phyloP scores from a whole-genome alignment of 345 rosid species.

The Eucalyptus erythrocorys region DNA sequence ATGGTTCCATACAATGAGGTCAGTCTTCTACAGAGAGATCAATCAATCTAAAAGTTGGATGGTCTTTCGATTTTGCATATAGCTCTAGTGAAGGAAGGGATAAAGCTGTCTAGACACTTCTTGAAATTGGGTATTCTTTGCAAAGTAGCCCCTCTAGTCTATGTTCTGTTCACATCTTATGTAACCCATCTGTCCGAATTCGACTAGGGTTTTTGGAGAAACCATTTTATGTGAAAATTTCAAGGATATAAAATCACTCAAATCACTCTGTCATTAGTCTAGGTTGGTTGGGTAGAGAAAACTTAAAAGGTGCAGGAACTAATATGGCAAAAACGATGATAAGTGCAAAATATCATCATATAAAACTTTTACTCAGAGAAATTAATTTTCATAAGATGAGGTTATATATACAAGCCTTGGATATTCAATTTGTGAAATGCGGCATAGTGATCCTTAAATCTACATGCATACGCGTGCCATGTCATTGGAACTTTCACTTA shows the following conservation, averaged over 20 bases:
- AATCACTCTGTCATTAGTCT: background rate
- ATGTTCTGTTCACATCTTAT: background rate
- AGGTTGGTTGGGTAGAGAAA: background rate
- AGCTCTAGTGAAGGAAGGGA: background rate
- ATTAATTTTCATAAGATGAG: background rate
- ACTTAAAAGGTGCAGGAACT: background rate
- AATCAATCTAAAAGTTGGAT: background rate
- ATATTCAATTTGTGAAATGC: background rate
- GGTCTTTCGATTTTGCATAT: background rate
- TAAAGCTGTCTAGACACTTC: background rate
- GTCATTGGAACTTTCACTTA: background rate
- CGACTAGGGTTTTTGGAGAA: background rate
- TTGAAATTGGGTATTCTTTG: background rate
- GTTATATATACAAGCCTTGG: background rate
- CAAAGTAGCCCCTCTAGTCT: background rate
- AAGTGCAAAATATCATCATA: background rate
- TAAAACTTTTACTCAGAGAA: background rate
- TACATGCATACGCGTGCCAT: background rate
- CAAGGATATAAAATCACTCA: background rate
- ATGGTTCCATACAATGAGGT: conserved; percentile 83
- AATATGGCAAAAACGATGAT: background rate
- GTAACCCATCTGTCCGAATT: background rate
- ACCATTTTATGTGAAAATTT: background rate
- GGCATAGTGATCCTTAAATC: background rate
- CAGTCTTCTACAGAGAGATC: background rate